These are phyloP conservation scores for Neoboletus subvelutipes DNA, from an alignment of 768 basidiomycete species.

Conservation along the genomic window DNA sequence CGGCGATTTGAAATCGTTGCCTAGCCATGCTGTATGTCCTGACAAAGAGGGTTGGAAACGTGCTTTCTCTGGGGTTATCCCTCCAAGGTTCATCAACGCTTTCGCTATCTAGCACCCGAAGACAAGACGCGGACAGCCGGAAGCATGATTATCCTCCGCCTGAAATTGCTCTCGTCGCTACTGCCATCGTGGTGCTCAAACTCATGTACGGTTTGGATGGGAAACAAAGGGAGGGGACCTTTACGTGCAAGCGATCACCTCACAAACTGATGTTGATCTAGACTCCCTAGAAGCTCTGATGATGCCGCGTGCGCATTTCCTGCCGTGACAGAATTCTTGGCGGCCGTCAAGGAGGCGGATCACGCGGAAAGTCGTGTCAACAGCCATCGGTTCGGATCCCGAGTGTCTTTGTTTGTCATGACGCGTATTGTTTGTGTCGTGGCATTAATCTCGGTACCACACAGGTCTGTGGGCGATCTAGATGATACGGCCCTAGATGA, in stretches of 20 bases:
- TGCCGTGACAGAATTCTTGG: conserved; percentile 47
- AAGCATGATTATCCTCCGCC: conserved; percentile 64
- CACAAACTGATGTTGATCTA: conserved; percentile 27
- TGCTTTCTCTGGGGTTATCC: conserved; percentile 58
- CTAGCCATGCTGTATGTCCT: conserved; percentile 62
- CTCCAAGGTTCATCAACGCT: conserved; percentile 57
- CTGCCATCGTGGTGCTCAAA: conserved; percentile 71
- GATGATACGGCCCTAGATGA: conserved; percentile 53
- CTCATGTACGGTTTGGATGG: conserved; percentile 86
- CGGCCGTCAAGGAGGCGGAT: conserved; percentile 38
- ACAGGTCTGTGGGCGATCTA: conserved; percentile 55
- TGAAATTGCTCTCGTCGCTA: conserved; percentile 61
- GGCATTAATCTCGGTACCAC: conserved; percentile 4
- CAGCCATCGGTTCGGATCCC: conserved; percentile 43
- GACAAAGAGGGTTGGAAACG: conserved; percentile 56
- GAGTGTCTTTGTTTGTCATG: conserved; percentile 45
- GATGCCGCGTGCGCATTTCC: conserved; percentile 68
- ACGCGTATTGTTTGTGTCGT: conserved; percentile 8
- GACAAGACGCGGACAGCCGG: conserved; percentile 44
- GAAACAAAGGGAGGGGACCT: conserved; percentile 46
- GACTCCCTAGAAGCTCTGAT: conserved; percentile 41
- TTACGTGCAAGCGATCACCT: conserved; percentile 4
- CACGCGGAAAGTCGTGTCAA: conserved; percentile 32
- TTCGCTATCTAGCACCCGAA: conserved; percentile 34
- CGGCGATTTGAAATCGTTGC: conserved; percentile 1